These are phyloP conservation scores for Annulohypoxylon nitens DNA, from an alignment of 495 filamentous ascomycete species.

Conservation along the genomic window DNA sequence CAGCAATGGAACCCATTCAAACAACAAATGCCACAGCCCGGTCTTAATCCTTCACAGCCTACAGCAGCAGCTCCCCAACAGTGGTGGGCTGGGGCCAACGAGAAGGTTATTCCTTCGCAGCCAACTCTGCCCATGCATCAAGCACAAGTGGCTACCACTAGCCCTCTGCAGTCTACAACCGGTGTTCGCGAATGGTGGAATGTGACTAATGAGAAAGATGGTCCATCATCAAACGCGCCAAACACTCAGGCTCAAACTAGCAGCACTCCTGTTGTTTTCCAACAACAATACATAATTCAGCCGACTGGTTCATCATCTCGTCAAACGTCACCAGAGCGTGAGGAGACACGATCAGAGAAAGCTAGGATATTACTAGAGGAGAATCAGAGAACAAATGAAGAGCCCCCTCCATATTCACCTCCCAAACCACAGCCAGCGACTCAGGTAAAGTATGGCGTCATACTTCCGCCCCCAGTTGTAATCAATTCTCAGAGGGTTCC, in stretches of 20 bases:
- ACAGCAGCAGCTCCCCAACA: conserved; percentile 33
- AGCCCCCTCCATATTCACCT: conserved; percentile 61
- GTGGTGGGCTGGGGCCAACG: conserved; percentile 54
- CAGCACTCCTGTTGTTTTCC: conserved; percentile 28
- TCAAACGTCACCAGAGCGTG: conserved; percentile 16
- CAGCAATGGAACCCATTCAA: conserved; percentile 42
- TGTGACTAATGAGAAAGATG: conserved; percentile 49
- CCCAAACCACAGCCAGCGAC: conserved; percentile 48
- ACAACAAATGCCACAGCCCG: conserved; percentile 25
- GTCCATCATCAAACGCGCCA: conserved; percentile 33
- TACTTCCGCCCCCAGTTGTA: conserved; percentile 55
- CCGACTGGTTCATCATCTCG: conserved; percentile 31
- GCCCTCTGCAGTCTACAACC: not conserved
- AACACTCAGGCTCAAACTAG: conserved; percentile 26
- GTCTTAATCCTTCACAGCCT: not conserved
- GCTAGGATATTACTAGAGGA: conserved; percentile 54
- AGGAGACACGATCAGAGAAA: conserved; percentile 55
- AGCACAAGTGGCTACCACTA: conserved; percentile 6
- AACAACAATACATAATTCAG: conserved; percentile 25
- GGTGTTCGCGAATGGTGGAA: conserved; percentile 55
- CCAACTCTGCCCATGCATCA: conserved; percentile 7
- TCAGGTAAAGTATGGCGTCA: conserved; percentile 55
- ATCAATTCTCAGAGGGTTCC: conserved; percentile 56
- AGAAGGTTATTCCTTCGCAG: conserved; percentile 48
- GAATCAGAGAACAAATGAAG: conserved; percentile 43